Percentiles rank a stretch among this genome's conserved stretches.
Evolutionary conservation across 164 flowering plant species (phyloP).

Genomic region (Tetrastigma voinierianum): DNA sequence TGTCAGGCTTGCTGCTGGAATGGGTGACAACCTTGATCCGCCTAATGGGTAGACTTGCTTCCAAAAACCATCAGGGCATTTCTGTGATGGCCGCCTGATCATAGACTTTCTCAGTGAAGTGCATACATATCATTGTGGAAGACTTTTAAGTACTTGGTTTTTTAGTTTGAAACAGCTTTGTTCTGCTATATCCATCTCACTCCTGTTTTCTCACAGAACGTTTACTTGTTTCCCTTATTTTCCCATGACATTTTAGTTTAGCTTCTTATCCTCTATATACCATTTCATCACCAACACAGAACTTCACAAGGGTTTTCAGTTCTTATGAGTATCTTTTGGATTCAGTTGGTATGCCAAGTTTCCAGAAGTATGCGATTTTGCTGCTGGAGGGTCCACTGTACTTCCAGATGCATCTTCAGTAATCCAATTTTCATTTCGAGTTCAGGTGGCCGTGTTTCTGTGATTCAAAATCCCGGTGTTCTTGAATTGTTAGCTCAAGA

Average conservation of each 20-base stretch:
- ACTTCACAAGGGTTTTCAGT: too few species aligned
- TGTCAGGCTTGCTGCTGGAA: slow-evolving; percentile 44
- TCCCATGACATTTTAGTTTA: too few species aligned
- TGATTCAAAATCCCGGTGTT: slow-evolving; percentile 71
- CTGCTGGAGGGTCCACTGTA: slow-evolving; percentile 81
- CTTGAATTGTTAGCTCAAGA: slow-evolving; percentile 62
- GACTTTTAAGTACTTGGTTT: too few species aligned
- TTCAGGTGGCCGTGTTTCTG: slow-evolving; percentile 81
- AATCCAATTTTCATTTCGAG: slow-evolving; percentile 81
- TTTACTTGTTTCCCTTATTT: too few species aligned
- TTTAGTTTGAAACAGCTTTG: too few species aligned
- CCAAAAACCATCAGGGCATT: slow-evolving; percentile 52
- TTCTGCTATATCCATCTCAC: not conserved
- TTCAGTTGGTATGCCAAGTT: slow-evolving; percentile 65
- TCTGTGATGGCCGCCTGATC: slow-evolving; percentile 69
- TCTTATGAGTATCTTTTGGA: slow-evolving; percentile 37
- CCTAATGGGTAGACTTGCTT: slow-evolving; percentile 61
- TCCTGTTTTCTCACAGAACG: too few species aligned
- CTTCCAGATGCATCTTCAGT: slow-evolving; percentile 67
- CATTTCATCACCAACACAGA: too few species aligned
- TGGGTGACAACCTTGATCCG: slow-evolving; percentile 35
- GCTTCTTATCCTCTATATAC: too few species aligned
- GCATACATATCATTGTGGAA: too few species aligned
- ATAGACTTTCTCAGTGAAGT: slow-evolving; percentile 38
- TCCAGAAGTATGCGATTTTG: slow-evolving; percentile 85